A percentile compares a stretch with the other conserved stretches of the same genome.
Evolutionary conservation across 78 protist species (phyloP).

Genomic region (Bodo saltans): DNA sequence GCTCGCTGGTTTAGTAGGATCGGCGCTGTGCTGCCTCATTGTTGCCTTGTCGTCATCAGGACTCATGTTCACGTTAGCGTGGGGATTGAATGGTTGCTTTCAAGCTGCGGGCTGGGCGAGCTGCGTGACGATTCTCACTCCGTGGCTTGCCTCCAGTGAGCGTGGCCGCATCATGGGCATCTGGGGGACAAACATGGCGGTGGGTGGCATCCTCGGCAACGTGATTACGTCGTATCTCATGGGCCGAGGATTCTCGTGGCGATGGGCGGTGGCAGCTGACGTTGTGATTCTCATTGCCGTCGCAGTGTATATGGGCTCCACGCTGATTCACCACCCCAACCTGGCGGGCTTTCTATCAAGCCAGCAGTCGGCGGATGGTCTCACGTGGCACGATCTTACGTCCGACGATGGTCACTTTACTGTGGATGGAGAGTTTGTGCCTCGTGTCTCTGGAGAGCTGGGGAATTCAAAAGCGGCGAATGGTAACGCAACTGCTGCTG

Average conservation of each 20-base stretch:
- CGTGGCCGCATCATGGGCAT: conserved; percentile 29
- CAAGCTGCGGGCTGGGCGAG: conserved; percentile 21
- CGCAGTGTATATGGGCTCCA: not conserved
- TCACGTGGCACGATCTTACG: not conserved
- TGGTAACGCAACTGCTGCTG: not conserved
- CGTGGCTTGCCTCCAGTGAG: conserved; percentile 23
- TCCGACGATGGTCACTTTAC: not conserved
- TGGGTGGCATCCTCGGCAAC: conserved; percentile 8
- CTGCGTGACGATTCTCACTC: conserved; percentile 7
- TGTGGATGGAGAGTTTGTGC: not conserved
- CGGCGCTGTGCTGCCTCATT: not conserved
- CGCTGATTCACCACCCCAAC: conserved; percentile 10
- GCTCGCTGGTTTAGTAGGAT: not conserved
- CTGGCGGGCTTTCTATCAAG: not conserved
- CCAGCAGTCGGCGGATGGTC: not conserved
- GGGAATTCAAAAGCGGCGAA: no score
- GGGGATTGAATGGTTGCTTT: conserved; percentile 7
- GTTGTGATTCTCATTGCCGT: not conserved
- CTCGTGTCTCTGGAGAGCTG: no score
- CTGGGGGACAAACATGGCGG: conserved; percentile 24
- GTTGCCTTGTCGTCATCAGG: not conserved
- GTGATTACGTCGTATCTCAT: not conserved
- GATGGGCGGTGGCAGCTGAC: not conserved
- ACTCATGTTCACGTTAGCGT: not conserved
- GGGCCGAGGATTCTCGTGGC: not conserved